Evolutionary conservation across 208 protist species (phyloP), one percentile per base, ranked within the genome.

Genomic region (Leishmania arabica): DNA sequence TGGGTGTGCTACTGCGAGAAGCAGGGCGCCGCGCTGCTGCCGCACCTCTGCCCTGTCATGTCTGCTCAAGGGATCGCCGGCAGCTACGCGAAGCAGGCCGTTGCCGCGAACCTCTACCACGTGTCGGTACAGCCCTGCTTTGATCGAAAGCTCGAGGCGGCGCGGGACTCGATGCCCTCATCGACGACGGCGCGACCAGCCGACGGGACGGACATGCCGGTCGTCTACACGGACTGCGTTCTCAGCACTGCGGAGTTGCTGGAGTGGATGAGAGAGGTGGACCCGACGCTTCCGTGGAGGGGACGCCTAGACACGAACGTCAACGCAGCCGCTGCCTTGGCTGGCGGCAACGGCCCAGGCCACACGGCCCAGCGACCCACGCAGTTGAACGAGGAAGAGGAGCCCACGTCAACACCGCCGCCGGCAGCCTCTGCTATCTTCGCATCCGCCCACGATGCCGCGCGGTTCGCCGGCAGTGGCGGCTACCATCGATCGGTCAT

Each of bases 1-100:
- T 99, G 97, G 97, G 94, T 99, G 40, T 99, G 99, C 89, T 99
- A 99, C 87, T 99, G 98, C 42, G 99, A 99, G 87, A 99, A 99
- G 89, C 98, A 96, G 51, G 95, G 99, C 62, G 80, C 88, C 6
- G 84, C 89, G 17, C 79, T 99, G 42, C 84, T 99, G 54, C 95
- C 98, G 0, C 93, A 98, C 84, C 97, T 99, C 45, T 99, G 90
- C 70, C 91, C 91, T 4, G 94, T 97, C 2, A 98, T 99, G 85
- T 99, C 97, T 24, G 96, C 99, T 1, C 98, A 99, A 80, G 98
- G 99, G 78, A 96, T 99, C 56, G 98, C 99, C 72, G 98, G 98
- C 31, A 81, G 99, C 66, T 94, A 99, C 60, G 98, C 98, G 56
- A 92, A 99, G 77, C 91, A 82, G 40, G 53, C 49, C 0, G 27